Base-by-base conservation (phyloP, 2,329 filamentous ascomycete species). In the Fusarium transvaalense region DNA sequence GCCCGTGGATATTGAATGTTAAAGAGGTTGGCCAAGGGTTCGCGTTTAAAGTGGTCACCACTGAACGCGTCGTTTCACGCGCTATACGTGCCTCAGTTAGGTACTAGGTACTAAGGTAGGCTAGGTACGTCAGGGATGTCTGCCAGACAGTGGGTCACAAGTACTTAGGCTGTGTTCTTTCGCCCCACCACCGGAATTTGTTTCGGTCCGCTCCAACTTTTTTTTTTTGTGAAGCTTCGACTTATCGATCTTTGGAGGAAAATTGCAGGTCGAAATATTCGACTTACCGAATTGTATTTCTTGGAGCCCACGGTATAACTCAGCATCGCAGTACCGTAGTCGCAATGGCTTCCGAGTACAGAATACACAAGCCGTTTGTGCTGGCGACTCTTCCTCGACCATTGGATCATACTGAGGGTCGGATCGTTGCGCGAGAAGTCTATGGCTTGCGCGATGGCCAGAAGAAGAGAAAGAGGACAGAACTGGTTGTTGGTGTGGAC, bases 301-400 rank as follows among this genome's bases (percentile, higher is more conserved):
- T 50, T 70, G 45, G 39, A 60, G 61, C 61, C 37, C 48, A 34
- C 66, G 42, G 59, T 63, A 61, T 61, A 47, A 23, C 4, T 10
- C 27, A 43, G 12, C 53, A 47, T 46, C 35, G 14, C 35, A 32
- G 47, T 48, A 41, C 53, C 38, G 59, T 45, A 38, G 48, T 74
- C 68, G 70, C 71, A 31, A 89, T 89, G 87, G 82, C 86, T 69
- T 84, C 85, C 43, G 85, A 86, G 67, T 88, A 89, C 72, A 85
- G 86, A 66, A 84, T 91, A 57, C 87, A 90, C 75, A 85, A 85
- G 79, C 88, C 89, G n/a, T 89, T 88, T 74, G 84, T 89, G 61
- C 80, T 91, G 66, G 86, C 88, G 34, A 80, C 86, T 10, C 80
- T 91, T 45, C 88, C 89, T 13, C 80, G 83, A 41, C 87, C 88